These are phyloP conservation scores for Prototheca cutis DNA, from an alignment of 163 green algal species.

Conservation along the genomic window DNA sequence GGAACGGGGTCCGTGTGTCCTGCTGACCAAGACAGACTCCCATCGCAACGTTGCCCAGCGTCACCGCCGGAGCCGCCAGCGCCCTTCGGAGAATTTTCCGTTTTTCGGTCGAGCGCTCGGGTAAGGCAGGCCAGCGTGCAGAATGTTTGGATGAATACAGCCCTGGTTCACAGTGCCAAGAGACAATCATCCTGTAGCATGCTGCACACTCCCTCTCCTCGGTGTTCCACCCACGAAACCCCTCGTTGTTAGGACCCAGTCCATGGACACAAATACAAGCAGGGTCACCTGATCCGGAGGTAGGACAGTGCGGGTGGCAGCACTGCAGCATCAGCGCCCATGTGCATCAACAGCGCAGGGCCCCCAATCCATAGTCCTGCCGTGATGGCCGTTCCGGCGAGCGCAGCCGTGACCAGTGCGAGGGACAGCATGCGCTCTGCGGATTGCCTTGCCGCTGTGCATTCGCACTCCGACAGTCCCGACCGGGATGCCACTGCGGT, in stretches of 20 bases:
- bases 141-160: too few relatives aligned
- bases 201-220: too few relatives aligned
- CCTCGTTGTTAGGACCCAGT: too few relatives aligned
- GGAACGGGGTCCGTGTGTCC: constrained; percentile 51
- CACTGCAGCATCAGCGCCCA: constrained; percentile 30
- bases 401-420: constrained; percentile 3
- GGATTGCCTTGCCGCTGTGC: neutral
- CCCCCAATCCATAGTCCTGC: constrained; percentile 16
- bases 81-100: too few relatives aligned
- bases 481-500: constrained; percentile 24
- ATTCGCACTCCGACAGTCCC: constrained; percentile 11
- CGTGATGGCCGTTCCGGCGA: neutral
- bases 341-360: constrained; percentile 14
- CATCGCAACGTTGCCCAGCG: constrained; percentile 37
- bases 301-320: constrained; percentile 31
- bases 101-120: too few relatives aligned
- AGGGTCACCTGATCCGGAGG: constrained; percentile 22
- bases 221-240: too few relatives aligned
- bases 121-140: too few relatives aligned
- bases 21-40: constrained; percentile 53
- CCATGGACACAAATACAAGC: too few relatives aligned
- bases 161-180: too few relatives aligned
- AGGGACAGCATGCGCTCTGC: constrained; percentile 21
- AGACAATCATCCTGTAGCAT: too few relatives aligned
- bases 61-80: constrained; percentile 32